Conservation (phyloP, 768 basidiomycete genomes). For the Sistotremastrum niveocremeum region DNA sequence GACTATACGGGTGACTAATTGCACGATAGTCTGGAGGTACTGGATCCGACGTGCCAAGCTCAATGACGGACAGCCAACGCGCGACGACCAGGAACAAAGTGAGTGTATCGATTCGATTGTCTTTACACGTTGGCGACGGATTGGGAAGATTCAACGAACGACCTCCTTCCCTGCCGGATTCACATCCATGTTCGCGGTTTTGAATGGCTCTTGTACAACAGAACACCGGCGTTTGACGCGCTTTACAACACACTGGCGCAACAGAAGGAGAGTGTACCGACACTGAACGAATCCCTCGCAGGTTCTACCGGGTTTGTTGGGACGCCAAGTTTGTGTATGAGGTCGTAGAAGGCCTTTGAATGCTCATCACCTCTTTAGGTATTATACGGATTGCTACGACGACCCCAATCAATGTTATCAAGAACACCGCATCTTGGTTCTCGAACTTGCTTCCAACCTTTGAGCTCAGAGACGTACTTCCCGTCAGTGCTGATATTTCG, state of each 20-base stretch:
- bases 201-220: constrained; percentile 90
- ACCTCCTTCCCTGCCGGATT: constrained; percentile 59
- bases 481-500: constrained; percentile 63
- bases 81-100: neutral
- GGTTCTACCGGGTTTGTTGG: no score
- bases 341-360: no score
- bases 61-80: constrained; percentile 10
- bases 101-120: neutral
- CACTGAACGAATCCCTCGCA: no score
- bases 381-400: no score
- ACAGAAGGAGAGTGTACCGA: no score
- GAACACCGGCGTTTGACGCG: constrained; percentile 70
- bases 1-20: constrained; percentile 71
- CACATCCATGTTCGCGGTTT: constrained; percentile 71
- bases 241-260: no score
- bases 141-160: constrained; percentile 21
- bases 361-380: no score
- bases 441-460: constrained; percentile 52
- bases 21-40: constrained; percentile 84
- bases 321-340: no score
- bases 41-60: constrained; percentile 76
- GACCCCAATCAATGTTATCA: no score
- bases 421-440: constrained; percentile 24
- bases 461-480: constrained; percentile 75
- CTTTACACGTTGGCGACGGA: constrained; percentile 2